These are phyloP conservation scores for Helianthus annuus DNA, from an alignment of 129 eudicot genomes.

Conservation along the genomic window HanXRQr2.0-SUNRISE NC_035446.2:169704231-169704730, in stretches of 20 bases:
- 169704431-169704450: slow-evolving; percentile 98
- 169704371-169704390: slow-evolving; percentile 91
- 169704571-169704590: no score
- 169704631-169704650: no score
- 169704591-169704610: no score
- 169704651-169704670: no score
- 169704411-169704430: slow-evolving; percentile 95
- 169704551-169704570: no score
- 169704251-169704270: slow-evolving; percentile 87
- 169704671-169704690: no score
- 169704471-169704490: background rate
- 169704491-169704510: no score
- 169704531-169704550: no score
- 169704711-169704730: no score
- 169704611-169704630: no score
- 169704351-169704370: slow-evolving; percentile 88
- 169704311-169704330: background rate
- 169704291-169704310: background rate
- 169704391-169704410: slow-evolving; percentile 99
- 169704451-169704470: slow-evolving; percentile 28
- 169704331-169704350: slow-evolving; percentile 57
- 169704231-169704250: slow-evolving; percentile 74
- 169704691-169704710: no score
- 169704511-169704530: no score
- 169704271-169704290: background rate